Base-by-base conservation (phyloP, 371 early-diverging fungal species). In the Synchytrium microbalum region DNA sequence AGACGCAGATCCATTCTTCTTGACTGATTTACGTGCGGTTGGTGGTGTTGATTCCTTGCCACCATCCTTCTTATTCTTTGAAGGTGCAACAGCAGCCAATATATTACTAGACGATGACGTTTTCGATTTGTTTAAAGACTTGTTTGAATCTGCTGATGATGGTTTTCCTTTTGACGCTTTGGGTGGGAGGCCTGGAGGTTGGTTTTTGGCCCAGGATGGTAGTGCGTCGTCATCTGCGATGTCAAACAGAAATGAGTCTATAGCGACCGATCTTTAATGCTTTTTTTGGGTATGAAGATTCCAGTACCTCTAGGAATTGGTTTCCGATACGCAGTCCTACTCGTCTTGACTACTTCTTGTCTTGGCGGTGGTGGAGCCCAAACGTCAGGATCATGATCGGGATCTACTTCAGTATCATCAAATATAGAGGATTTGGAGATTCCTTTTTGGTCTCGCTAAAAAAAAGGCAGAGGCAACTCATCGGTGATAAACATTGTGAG, bases 291-390 rank as follows among this genome's bases (percentile, higher is more conserved):
- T 13, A n/a, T 14, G 51, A 51, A n/a, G 51, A 55, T 10, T 10
- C 46, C 10, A 5, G 46, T 38, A 65, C 31, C 54, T 59, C 64
- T 33, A 61, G 61, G 46, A 19, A 19, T 38, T 5, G 46, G 46
- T 38, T 38, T 38, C 5, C 46, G 46, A 38, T 38, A 38, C 5
- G 46, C 29, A 56, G 56, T 8, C 24, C 56, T 56, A 13, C 13
- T 24, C 13, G 8, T 56, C 23, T 27, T 31, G 2, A 59, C 23
- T 5, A 66, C 29, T 62, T 66, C 53, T 26, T 67, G 57, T 23
- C 66, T 63, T 24, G 64, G 69, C 29, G 79, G 76, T 2, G 68
- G 64, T 10, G 79, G 77, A 0, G 72, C 72, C 79, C 79, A 79
- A 2, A 79, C 77, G 60, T 79, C 79, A 19, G 61, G 67, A 57